These are phyloP conservation scores for Amaranthus hypochondriacus DNA, from an alignment of 148 eudicot genomes.

Conservation along the genomic window DNA sequence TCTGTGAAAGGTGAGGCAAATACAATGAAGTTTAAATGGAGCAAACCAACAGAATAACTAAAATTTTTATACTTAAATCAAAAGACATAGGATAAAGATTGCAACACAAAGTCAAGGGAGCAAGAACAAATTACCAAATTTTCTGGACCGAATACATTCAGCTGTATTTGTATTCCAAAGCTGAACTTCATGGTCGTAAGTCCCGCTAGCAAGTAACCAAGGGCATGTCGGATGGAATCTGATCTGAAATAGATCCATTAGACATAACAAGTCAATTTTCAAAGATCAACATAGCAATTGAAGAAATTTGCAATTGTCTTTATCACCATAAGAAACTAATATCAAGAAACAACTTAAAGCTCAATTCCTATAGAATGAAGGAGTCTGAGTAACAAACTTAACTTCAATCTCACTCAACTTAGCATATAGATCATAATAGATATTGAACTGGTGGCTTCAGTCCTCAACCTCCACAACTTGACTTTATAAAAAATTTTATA, in stretches of 20 bases:
- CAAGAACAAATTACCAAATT: slow-evolving; percentile 61
- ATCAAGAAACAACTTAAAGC: background rate
- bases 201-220: slow-evolving; percentile 95
- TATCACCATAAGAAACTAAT: background rate
- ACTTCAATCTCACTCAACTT: too few species aligned
- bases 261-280: background rate
- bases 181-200: slow-evolving; percentile 95
- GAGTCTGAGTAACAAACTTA: background rate
- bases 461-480: too few species aligned
- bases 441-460: too few species aligned
- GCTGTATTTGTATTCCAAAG: slow-evolving; percentile 91
- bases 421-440: too few species aligned
- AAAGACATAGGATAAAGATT: background rate
- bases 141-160: slow-evolving; percentile 82
- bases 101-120: background rate
- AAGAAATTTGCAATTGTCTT: background rate
- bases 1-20: slow-evolving; percentile 43
- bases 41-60: background rate
- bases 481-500: background rate
- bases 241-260: slow-evolving; percentile 23
- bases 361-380: background rate
- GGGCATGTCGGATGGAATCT: slow-evolving; percentile 36
- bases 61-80: background rate
- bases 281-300: background rate
- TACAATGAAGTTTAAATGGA: slow-evolving; percentile 5